These are phyloP conservation scores for Malus hybrid DNA, from an alignment of 331 rosid genomes.

Conservation along the genomic window DNA sequence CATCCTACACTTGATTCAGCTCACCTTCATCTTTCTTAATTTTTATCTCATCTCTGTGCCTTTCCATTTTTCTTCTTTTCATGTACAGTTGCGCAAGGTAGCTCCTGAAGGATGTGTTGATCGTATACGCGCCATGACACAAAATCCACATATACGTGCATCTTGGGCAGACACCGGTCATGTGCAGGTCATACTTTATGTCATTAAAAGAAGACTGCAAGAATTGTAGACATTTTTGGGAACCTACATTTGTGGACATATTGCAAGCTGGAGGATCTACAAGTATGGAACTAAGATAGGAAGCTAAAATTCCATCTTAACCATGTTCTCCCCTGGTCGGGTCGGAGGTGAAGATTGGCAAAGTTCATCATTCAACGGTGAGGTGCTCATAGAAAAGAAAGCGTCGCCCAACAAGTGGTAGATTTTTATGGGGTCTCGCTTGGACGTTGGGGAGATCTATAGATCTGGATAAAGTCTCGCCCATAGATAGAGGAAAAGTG, in stretches of 20 bases:
- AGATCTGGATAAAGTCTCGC: no score
- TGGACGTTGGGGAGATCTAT: no score
- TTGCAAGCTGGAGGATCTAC: conserved; percentile 86
- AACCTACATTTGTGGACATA: conserved; percentile 80
- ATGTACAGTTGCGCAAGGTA: conserved; percentile 68
- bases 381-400: no score
- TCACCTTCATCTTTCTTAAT: not conserved
- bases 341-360: no score
- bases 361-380: no score
- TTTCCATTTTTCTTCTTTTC: conserved; percentile 16
- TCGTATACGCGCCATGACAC: conserved; percentile 22
- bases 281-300: conserved; percentile 35
- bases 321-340: no score
- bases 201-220: conserved; percentile 65
- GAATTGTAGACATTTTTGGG: conserved; percentile 67
- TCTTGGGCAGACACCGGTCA: conserved; percentile 82
- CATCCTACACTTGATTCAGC: not conserved
- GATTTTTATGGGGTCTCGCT: no score
- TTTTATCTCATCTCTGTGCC: conserved; percentile 2
- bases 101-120: conserved; percentile 67
- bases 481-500: no score
- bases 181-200: conserved; percentile 57
- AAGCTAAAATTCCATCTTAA: conserved; percentile 10
- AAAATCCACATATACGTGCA: conserved; percentile 88
- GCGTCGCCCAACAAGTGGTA: no score